These are phyloP conservation scores for Glycine tomentella DNA, from an alignment of 306 rosid genomes.

Conservation along the genomic window DNA sequence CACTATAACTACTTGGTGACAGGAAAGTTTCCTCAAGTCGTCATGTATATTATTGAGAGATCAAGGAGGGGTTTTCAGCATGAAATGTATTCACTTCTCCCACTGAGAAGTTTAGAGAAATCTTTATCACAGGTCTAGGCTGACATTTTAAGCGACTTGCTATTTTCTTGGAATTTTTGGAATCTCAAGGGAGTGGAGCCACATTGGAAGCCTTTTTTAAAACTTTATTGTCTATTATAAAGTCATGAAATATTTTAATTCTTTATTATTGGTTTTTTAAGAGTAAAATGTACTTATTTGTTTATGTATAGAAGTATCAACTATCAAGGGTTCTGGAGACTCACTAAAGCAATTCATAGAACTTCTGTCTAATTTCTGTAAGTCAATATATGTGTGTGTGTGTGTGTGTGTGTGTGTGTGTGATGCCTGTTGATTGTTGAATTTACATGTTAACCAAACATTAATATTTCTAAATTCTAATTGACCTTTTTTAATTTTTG, in stretches of 20 bases:
- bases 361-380: background rate
- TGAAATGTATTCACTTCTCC: background rate
- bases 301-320: background rate
- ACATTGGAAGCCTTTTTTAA: background rate
- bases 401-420: too few relatives aligned
- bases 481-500: slow-evolving; percentile 24
- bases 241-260: slow-evolving; percentile 10
- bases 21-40: slow-evolving; percentile 22
- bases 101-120: slow-evolving; percentile 1
- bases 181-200: slow-evolving; percentile 24
- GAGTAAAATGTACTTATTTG: background rate
- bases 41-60: slow-evolving; percentile 12
- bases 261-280: background rate
- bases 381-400: background rate
- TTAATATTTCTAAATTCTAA: slow-evolving; percentile 1
- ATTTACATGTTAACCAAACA: slow-evolving; percentile 23
- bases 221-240: background rate
- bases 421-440: background rate
- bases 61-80: too few relatives aligned
- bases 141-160: slow-evolving; percentile 1
- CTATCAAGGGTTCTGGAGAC: background rate
- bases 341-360: slow-evolving; percentile 19
- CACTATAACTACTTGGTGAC: slow-evolving; percentile 25
- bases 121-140: background rate
- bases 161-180: slow-evolving; percentile 2